These are phyloP conservation scores for Camellia granthamiana DNA, from an alignment of 148 eudicot species.

Conservation along the genomic window DNA sequence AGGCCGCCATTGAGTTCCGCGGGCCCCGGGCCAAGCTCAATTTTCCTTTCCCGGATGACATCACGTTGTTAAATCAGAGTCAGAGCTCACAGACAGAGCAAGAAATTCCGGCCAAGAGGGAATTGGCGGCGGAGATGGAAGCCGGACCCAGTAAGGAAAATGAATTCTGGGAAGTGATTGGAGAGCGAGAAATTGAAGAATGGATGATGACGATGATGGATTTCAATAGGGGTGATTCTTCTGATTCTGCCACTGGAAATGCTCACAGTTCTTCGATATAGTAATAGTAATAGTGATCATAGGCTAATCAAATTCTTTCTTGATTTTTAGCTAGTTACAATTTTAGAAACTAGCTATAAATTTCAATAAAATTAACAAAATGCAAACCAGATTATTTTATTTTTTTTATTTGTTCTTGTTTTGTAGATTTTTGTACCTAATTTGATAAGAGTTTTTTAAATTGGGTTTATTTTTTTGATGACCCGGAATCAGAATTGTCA, in stretches of 20 bases:
- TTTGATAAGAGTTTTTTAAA: no score
- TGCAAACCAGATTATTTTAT: no score
- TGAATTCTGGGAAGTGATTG: constrained; percentile 24
- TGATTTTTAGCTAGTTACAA: background rate
- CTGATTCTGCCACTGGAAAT: constrained; percentile 22
- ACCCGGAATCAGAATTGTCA: no score
- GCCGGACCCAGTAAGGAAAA: background rate
- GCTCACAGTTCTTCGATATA: background rate
- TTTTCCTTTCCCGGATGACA: constrained; percentile 30
- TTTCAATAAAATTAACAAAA: no score
- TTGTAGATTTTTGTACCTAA: no score
- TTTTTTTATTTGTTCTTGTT: no score
- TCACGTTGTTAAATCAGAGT: background rate
- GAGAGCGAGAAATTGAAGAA: constrained; percentile 25
- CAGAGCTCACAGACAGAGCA: background rate
- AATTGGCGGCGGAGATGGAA: background rate
- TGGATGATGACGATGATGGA: constrained; percentile 31
- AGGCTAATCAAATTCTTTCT: background rate
- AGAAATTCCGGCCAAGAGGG: background rate
- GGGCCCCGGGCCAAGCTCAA: constrained; percentile 42
- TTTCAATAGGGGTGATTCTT: constrained; percentile 15
- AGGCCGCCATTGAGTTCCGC: constrained; percentile 37
- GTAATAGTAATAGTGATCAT: background rate
- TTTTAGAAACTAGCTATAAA: background rate
- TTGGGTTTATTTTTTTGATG: no score